Conservation (phyloP, 331 rosid genomes). For the Rhamnella rubrinervis region DNA sequence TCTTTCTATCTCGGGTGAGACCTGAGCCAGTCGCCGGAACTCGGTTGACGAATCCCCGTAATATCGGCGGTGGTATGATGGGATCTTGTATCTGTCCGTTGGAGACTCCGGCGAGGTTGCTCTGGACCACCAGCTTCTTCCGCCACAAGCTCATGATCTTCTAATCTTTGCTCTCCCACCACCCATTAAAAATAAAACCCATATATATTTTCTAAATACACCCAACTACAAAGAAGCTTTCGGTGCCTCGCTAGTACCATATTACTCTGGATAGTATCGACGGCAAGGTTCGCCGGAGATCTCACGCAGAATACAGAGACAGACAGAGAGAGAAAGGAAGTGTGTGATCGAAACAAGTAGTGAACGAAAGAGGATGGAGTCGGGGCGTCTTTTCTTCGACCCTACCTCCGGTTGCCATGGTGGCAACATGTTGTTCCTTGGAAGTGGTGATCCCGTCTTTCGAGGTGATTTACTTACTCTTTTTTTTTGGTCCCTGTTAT, state of each 20-base stretch:
- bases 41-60: slow-evolving; percentile 32
- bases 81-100: slow-evolving; percentile 87
- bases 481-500: not conserved
- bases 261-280: slow-evolving; percentile 5
- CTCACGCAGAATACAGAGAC: not conserved
- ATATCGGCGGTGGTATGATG: slow-evolving; percentile 62
- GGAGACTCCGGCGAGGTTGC: slow-evolving; percentile 87
- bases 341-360: too few species aligned
- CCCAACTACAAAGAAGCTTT: not conserved
- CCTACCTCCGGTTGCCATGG: slow-evolving; percentile 42
- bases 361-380: slow-evolving; percentile 45
- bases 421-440: slow-evolving; percentile 76
- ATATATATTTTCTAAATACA: not conserved
- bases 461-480: slow-evolving; percentile 43
- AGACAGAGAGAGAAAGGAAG: not conserved
- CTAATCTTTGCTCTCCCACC: slow-evolving; percentile 29
- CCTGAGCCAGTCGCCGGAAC: too few species aligned
- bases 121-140: slow-evolving; percentile 98
- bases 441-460: slow-evolving; percentile 58
- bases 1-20: too few species aligned
- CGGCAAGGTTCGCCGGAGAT: slow-evolving; percentile 17
- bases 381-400: slow-evolving; percentile 65
- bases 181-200: not conserved
- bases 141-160: slow-evolving; percentile 97
- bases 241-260: slow-evolving; percentile 12